Base-by-base conservation (phyloP, 768 basidiomycete genomes). In the Phanerochaete sordida region DNA sequence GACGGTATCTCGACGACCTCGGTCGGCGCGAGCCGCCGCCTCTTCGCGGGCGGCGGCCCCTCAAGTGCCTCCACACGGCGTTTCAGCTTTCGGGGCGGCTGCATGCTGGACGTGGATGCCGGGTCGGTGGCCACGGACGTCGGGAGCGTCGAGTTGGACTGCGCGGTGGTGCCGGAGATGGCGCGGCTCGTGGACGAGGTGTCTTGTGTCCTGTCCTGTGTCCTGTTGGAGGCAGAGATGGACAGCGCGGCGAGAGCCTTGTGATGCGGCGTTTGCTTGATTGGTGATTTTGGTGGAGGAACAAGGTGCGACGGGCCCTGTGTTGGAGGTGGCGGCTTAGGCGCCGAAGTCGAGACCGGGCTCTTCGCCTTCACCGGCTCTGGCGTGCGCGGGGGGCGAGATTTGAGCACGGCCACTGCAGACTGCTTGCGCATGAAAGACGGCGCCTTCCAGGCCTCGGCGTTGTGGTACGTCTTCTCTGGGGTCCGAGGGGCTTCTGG, bases 371-470 rank as follows among this genome's bases (percentile, higher is more conserved):
- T 35, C 33, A 35, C 33, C 13, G 13, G 39, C 39, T 43, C 19
- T 16, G 4, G 19, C 39, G 19, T 9, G 19, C 19, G 39, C 39
- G 4, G 39, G 39, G 19, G 39, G 4, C 8, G 8, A 43, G 39
- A 43, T 4, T 19, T 19, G 8, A 43, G 19, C 4, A 43, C 19
- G 8, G 47, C 47, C 27, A 9, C 9, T 11, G 33, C 35, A 26
- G 53, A 24, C 35, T 39, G 53, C 23, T 37, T 39, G 21, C 53
- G 53, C 53, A 54, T 54, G 53, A 54, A 54, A 9, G 53, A 39
- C 23, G 53, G 53, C 23, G 33, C 21, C 53, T 27, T 54, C 53
- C 53, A 54, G 1, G 37, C 53, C 33, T 54, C 53, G 13, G 53
- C 53, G 28, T 54, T 26, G 33, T 54, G 53, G n/a, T 23, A 54